Evolutionary conservation across 257 asterid genomes (phyloP).

Genomic region (Solanum acaule): DNA sequence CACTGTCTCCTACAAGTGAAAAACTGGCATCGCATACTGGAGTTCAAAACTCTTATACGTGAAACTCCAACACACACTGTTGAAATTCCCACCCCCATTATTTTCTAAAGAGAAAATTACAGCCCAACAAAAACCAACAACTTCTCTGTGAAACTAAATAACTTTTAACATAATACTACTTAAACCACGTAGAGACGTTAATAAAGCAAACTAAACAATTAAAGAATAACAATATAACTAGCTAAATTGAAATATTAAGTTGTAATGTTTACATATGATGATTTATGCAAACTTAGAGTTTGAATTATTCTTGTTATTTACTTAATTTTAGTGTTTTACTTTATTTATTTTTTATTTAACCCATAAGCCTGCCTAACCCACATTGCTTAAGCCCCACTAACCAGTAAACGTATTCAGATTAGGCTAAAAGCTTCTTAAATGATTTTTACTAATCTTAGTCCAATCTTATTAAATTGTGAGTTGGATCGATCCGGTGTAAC

Average conservation of each 20-base stretch:
- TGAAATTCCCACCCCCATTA: not conserved
- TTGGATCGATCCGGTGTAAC: not conserved
- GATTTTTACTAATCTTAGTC: not conserved
- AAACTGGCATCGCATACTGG: not conserved
- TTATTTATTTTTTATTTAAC: not conserved
- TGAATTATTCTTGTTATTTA: not conserved
- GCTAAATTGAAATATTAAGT: not conserved
- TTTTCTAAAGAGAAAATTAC: not conserved
- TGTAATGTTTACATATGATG: not conserved
- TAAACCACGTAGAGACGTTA: not conserved
- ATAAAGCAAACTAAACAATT: not conserved
- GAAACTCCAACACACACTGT: not conserved
- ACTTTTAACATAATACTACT: not conserved
- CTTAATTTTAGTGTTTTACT: not conserved
- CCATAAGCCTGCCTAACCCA: not conserved
- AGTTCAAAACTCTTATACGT: not conserved
- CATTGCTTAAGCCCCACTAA: not conserved
- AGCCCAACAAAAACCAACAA: not conserved
- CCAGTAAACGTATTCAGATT: not conserved
- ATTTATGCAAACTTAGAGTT: not conserved
- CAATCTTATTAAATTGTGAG: not conserved
- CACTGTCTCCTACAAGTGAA: not conserved
- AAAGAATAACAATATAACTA: not conserved
- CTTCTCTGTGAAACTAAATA: not conserved
- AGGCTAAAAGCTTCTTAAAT: not conserved